A percentile compares a stretch with the other conserved stretches of the same genome.
phyloP scores from a whole-genome alignment of 106 monocot species.

The Phalaenopsis aphrodite region DNA sequence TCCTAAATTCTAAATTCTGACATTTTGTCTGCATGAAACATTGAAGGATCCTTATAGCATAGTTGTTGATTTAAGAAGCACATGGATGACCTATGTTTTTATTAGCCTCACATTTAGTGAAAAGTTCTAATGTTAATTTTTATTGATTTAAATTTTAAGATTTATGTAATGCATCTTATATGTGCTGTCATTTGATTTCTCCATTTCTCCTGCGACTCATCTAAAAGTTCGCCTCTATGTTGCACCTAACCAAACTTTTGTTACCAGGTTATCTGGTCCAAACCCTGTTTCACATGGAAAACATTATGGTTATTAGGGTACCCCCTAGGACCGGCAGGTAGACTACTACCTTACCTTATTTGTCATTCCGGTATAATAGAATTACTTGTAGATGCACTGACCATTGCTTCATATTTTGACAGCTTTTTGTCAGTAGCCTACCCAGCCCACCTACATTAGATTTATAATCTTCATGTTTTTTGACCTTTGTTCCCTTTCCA shows the following conservation, averaged over 20 bases:
- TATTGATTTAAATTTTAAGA: neutral
- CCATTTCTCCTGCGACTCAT: slow-evolving; percentile 1
- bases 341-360: slow-evolving; percentile 25
- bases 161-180: neutral
- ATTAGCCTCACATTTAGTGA: neutral
- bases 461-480: slow-evolving; percentile 39
- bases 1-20: neutral
- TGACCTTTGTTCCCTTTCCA: slow-evolving; percentile 57
- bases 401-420: slow-evolving; percentile 11
- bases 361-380: slow-evolving; percentile 19
- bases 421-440: slow-evolving; percentile 24
- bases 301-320: slow-evolving; percentile 81
- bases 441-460: slow-evolving; percentile 31
- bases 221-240: slow-evolving; percentile 10
- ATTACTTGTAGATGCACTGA: slow-evolving; percentile 10
- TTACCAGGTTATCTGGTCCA: slow-evolving; percentile 81
- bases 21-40: neutral
- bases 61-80: too few species aligned
- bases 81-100: neutral
- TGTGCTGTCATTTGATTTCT: neutral
- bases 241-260: slow-evolving; percentile 38
- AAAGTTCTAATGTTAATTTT: neutral
- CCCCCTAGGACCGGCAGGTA: slow-evolving; percentile 60
- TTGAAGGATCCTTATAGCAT: neutral
- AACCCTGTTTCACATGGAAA: slow-evolving; percentile 67